Percentiles rank a stretch among this genome's conserved stretches.
Conservation (phyloP, 192 early-diverging fungal species). For the Rhizoclosmatium sp. region DNA sequence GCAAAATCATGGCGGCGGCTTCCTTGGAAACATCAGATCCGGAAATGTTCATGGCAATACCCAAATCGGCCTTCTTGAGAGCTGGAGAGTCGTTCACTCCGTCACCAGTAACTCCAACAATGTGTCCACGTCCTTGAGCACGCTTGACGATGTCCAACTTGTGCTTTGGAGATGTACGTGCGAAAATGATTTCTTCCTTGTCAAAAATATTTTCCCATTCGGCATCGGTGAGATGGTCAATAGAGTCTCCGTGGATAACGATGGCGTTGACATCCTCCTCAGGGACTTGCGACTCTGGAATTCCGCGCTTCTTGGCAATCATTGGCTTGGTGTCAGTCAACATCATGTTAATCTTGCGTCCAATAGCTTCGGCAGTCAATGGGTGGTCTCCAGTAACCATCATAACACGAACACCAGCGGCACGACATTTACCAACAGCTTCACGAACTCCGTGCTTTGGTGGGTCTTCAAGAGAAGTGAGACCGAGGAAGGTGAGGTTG, state of each 20-base stretch:
- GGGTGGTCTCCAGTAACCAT: conserved; percentile 99
- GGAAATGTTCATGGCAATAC: conserved; percentile 96
- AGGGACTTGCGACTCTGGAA: conserved; percentile 55
- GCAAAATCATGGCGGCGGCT: conserved; percentile 92
- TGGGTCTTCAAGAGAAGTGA: conserved; percentile 91
- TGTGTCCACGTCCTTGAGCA: conserved; percentile 89
- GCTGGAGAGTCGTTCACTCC: conserved; percentile 96
- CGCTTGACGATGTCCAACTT: conserved; percentile 94
- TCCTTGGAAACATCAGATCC: conserved; percentile 96
- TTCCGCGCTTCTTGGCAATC: conserved; percentile 74
- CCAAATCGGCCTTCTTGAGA: conserved; percentile 95
- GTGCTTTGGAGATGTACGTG: conserved; percentile 90
- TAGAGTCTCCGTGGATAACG: conserved; percentile 82
- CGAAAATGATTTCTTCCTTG: conserved; percentile 89
- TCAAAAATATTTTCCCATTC: conserved; percentile 88
- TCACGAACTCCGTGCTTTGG: conserved; percentile 95
- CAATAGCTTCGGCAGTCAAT: conserved; percentile 91
- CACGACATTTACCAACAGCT: conserved; percentile 87
- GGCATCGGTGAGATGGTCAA: conserved; percentile 74
- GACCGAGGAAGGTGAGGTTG: conserved; percentile 74
- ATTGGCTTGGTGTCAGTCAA: conserved; percentile 84
- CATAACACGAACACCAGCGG: conserved; percentile 92
- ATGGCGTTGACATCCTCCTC: conserved; percentile 76
- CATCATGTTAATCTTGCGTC: conserved; percentile 88
- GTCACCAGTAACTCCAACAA: conserved; percentile 96